Conservation (phyloP, 2,329 filamentous ascomycete genomes). For the Pseudogymnoascus sp. region DNA sequence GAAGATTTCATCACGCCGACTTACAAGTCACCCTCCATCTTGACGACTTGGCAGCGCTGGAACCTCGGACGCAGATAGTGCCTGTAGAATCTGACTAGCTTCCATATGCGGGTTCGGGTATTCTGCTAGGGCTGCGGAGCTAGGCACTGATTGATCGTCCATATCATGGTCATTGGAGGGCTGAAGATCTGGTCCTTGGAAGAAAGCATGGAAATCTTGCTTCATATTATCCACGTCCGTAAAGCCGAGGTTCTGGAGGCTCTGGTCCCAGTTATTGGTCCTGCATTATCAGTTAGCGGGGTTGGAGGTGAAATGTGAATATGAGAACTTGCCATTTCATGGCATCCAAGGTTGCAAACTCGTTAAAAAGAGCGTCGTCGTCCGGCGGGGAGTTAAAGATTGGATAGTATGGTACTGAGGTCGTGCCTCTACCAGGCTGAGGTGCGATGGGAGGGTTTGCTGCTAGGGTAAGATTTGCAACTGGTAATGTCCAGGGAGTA, state of each 20-base stretch:
- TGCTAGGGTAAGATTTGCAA: not conserved
- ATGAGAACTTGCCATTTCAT: conserved; percentile 34
- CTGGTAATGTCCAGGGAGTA: not conserved
- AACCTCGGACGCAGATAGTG: conserved; percentile 19
- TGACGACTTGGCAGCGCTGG: not conserved
- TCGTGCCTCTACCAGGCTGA: too few relatives aligned
- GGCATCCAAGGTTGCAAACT: conserved; percentile 48
- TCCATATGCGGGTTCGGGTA: conserved; percentile 18
- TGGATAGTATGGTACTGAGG: conserved; percentile 13
- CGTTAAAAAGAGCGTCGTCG: conserved; percentile 46
- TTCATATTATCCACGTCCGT: conserved; percentile 28
- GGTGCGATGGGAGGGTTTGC: not conserved
- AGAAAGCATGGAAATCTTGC: conserved; percentile 28
- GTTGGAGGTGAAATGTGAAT: not conserved
- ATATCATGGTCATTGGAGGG: conserved; percentile 23
- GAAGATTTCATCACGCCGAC: not conserved
- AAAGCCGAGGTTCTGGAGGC: conserved; percentile 29
- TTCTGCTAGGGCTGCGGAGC: not conserved
- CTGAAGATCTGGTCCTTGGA: conserved; percentile 24
- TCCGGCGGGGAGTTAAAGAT: conserved; percentile 23
- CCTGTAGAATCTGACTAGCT: conserved; percentile 26
- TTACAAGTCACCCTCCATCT: not conserved
- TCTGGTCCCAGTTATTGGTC: conserved; percentile 27
- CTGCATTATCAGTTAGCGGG: conserved; percentile 18
- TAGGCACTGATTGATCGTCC: conserved; percentile 21